Conservation (phyloP, 139 green algal species). For the Auxenochlorella pyrenoidosa region DNA sequence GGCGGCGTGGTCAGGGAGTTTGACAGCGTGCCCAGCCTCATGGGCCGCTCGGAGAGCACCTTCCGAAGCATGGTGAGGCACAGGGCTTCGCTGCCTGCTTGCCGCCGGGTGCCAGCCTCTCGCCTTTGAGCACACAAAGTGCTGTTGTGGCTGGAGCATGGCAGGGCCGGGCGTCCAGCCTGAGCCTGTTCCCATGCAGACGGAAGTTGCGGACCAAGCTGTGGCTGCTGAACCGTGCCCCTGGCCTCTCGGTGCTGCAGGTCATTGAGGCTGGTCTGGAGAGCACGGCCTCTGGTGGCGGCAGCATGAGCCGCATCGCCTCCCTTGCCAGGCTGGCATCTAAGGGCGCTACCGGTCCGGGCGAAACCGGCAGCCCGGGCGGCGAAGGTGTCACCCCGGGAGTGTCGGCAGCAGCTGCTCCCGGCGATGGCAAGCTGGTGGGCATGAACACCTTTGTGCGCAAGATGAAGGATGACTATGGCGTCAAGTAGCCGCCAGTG, state of each 20-base stretch:
- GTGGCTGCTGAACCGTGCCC: too few species aligned
- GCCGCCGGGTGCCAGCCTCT: too few species aligned
- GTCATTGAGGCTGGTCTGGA: not conserved
- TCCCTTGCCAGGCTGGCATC: not conserved
- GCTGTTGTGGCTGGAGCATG: not conserved
- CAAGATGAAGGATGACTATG: constrained; percentile 16
- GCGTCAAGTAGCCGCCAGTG: constrained; percentile 10
- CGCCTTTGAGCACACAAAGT: too few species aligned
- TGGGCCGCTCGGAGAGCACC: constrained; percentile 27
- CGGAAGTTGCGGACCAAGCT: too few species aligned
- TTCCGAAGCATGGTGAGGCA: constrained; percentile 47
- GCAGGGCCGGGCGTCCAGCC: too few species aligned
- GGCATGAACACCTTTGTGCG: constrained; percentile 46
- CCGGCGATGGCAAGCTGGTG: not conserved
- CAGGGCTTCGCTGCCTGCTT: not conserved
- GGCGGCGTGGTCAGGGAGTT: constrained; percentile 69
- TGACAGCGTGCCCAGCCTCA: constrained; percentile 47
- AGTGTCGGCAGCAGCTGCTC: not conserved
- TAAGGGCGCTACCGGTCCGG: too few species aligned
- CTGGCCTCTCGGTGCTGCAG: not conserved
- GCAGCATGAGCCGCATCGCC: not conserved
- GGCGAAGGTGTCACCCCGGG: not conserved
- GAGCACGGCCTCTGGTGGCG: not conserved
- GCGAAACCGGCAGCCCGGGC: not conserved
- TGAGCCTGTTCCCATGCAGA: too few species aligned